These are phyloP conservation scores for Lanzia echinophila DNA, from an alignment of 2,329 filamentous ascomycete species.

Conservation along the genomic window DNA sequence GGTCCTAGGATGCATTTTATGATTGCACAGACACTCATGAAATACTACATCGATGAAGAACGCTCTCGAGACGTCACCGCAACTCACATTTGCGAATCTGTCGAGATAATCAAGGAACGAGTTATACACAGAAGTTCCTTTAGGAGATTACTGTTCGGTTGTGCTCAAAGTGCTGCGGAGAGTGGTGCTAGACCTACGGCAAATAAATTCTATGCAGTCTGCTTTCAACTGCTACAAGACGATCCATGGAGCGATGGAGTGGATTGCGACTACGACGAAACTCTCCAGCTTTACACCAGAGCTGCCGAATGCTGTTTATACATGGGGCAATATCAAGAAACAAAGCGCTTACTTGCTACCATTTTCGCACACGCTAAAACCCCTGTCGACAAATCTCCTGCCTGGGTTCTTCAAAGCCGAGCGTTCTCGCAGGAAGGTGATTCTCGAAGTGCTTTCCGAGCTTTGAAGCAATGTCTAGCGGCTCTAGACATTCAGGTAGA, in stretches of 20 bases:
- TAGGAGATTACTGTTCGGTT: constrained; percentile 65
- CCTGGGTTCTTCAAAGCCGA: constrained; percentile 75
- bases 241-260: constrained; percentile 67
- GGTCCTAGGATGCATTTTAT: constrained; percentile 82
- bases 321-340: constrained; percentile 63
- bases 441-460: constrained; percentile 58
- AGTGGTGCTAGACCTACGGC: constrained; percentile 78
- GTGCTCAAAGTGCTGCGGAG: constrained; percentile 71
- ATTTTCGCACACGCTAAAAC: constrained; percentile 66
- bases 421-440: constrained; percentile 72
- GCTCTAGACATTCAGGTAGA: constrained; percentile 63
- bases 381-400: constrained; percentile 72
- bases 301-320: constrained; percentile 79
- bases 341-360: constrained; percentile 59
- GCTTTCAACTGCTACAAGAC: constrained; percentile 71
- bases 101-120: constrained; percentile 64
- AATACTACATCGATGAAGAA: constrained; percentile 57
- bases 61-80: constrained; percentile 66
- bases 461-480: constrained; percentile 63
- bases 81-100: constrained; percentile 72
- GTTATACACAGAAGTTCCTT: constrained; percentile 58
- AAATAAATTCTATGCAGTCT: constrained; percentile 72
- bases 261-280: constrained; percentile 83
- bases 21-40: constrained; percentile 74
- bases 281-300: constrained; percentile 68